Percentiles rank a stretch among this genome's conserved stretches.
phyloP scores from a whole-genome alignment of 225 moss, liverwort and hornwort species.

The Asterella californica region DNA sequence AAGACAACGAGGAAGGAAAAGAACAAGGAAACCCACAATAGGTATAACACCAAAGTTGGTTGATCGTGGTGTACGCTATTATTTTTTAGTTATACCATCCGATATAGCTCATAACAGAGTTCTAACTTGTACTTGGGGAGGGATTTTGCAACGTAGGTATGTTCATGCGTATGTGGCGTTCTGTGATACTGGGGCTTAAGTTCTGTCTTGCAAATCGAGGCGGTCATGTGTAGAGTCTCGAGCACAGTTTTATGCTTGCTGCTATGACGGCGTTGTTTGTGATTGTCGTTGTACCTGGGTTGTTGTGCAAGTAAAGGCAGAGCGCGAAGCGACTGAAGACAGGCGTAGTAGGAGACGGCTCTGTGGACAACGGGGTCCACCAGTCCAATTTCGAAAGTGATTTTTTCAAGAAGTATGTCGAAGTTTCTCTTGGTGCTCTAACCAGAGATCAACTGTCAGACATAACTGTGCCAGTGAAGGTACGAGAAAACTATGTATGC shows the following conservation, averaged over 20 bases:
- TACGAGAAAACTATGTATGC: background rate
- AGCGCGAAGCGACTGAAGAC: slow-evolving; percentile 22
- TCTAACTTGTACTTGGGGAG: background rate
- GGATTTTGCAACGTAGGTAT: background rate
- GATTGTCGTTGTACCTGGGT: background rate
- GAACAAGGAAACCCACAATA: background rate
- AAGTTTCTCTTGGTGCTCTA: slow-evolving; percentile 30
- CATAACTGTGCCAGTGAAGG: slow-evolving; percentile 33
- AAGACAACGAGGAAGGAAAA: background rate
- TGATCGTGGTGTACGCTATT: background rate
- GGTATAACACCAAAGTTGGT: background rate
- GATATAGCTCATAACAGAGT: background rate
- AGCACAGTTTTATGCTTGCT: background rate
- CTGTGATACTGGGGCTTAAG: background rate
- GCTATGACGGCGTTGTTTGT: background rate
- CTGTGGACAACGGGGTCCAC: background rate
- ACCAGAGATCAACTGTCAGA: slow-evolving; percentile 22
- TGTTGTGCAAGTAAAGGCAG: slow-evolving; percentile 6
- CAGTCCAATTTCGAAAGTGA: slow-evolving; percentile 26
- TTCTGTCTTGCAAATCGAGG: background rate
- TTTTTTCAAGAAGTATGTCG: slow-evolving; percentile 37
- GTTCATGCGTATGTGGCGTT: background rate
- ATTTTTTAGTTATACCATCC: background rate
- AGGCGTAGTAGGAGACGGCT: background rate
- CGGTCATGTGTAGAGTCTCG: no score